Evolutionary conservation across 176 grass and related monocot species (phyloP).

Genomic region (Metroxylon sagu): DNA sequence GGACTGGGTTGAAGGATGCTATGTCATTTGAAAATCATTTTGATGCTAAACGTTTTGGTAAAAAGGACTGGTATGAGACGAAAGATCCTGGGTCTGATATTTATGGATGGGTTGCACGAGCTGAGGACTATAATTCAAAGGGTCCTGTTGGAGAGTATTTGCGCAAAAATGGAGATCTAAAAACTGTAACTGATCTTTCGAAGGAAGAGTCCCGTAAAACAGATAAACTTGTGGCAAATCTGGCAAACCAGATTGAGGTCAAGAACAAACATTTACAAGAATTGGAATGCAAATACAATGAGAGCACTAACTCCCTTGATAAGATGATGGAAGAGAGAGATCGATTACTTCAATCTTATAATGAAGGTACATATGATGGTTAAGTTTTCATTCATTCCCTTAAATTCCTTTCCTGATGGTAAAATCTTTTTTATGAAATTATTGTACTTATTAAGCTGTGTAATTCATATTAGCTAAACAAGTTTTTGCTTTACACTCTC

Average conservation of each 20-base stretch:
- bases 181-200: conserved; percentile 30
- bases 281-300: conserved; percentile 33
- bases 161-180: conserved; percentile 29
- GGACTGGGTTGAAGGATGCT: conserved; percentile 54
- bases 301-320: conserved; percentile 30
- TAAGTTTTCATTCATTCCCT: background rate
- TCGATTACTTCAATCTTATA: conserved; percentile 22
- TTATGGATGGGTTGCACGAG: conserved; percentile 40
- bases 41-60: conserved; percentile 24
- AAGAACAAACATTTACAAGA: conserved; percentile 31
- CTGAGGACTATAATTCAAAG: conserved; percentile 28
- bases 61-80: conserved; percentile 26
- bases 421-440: background rate
- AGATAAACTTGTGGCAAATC: conserved; percentile 30
- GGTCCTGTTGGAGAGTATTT: conserved; percentile 31
- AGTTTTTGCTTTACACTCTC: too few relatives aligned
- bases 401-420: background rate
- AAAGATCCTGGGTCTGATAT: background rate
- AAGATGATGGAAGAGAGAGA: conserved; percentile 36
- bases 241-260: conserved; percentile 31
- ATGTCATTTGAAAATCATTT: conserved; percentile 42
- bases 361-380: conserved; percentile 30
- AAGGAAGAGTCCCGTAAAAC: conserved; percentile 26
- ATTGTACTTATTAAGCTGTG: background rate
- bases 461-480: too few relatives aligned